Conservation (phyloP, 371 early-diverging fungal species). For the Circinella umbellata region DNA sequence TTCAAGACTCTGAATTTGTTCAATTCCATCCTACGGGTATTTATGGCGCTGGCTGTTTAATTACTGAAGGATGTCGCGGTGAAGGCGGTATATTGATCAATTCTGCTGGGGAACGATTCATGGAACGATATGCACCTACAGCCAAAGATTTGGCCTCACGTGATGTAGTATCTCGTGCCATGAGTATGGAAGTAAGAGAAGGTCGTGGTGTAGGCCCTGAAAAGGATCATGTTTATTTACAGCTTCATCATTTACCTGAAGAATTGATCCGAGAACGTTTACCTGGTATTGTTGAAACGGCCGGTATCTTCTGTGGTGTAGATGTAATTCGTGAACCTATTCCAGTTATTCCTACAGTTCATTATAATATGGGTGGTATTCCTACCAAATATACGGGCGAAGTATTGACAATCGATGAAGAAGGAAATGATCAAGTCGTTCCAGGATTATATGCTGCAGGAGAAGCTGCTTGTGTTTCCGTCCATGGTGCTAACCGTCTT, state of each 20-base stretch:
- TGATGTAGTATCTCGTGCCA: conserved; percentile 97
- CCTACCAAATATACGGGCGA: conserved; percentile 97
- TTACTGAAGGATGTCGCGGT: conserved; percentile 97
- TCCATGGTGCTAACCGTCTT: conserved; percentile 98
- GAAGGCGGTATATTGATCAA: conserved; percentile 96
- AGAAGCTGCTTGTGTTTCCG: conserved; percentile 93
- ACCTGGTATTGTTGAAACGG: conserved; percentile 98
- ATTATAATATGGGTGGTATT: conserved; percentile 99
- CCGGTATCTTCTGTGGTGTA: conserved; percentile 97
- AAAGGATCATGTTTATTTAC: conserved; percentile 95
- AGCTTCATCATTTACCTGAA: conserved; percentile 95
- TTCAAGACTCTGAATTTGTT: conserved; percentile 97
- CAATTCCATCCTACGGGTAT: conserved; percentile 99
- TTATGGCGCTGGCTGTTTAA: conserved; percentile 97
- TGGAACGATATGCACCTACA: conserved; percentile 98
- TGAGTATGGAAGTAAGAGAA: conserved; percentile 98
- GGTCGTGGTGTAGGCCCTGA: conserved; percentile 97
- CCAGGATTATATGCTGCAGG: conserved; percentile 97
- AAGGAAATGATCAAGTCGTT: conserved; percentile 81
- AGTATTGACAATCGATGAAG: conserved; percentile 78
- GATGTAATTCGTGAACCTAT: conserved; percentile 99
- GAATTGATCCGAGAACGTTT: conserved; percentile 93
- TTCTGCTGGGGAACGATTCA: conserved; percentile 95
- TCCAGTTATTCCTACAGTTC: conserved; percentile 98
- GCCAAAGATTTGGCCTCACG: conserved; percentile 98